phyloP scores from a whole-genome alignment of 257 asterid genomes.

The Solanum appendiculatum region DNA sequence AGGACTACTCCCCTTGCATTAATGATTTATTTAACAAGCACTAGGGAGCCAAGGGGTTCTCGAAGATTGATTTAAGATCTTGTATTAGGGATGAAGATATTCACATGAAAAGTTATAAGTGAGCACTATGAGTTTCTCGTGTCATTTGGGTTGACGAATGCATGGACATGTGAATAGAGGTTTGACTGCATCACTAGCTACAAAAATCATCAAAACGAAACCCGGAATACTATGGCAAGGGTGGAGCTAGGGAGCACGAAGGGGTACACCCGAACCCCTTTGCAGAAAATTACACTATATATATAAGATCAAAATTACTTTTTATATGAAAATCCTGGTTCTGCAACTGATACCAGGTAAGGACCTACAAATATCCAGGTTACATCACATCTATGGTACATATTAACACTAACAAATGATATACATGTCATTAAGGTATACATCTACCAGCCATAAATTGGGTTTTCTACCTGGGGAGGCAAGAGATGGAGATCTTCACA shows the following conservation, averaged over 20 bases:
- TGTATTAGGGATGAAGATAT: no score
- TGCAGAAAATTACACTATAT: background rate
- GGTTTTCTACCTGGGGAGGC: conserved; percentile 87
- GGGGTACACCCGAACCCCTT: background rate
- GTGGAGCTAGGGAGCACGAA: background rate
- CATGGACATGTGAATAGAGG: background rate
- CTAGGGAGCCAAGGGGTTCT: background rate
- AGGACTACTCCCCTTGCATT: no score
- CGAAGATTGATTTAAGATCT: background rate
- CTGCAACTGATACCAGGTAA: background rate
- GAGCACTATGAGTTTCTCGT: background rate
- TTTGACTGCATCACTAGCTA: background rate
- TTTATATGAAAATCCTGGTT: background rate
- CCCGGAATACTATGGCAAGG: background rate
- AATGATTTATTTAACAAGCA: background rate
- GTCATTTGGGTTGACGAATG: background rate
- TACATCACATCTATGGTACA: background rate
- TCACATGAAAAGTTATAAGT: background rate
- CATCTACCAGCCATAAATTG: conserved; percentile 82
- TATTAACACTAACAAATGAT: background rate
- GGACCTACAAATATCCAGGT: background rate
- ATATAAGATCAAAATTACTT: background rate
- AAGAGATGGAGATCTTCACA: conserved; percentile 65
- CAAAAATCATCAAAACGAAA: background rate
- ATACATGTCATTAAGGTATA: background rate